Evolutionary conservation across 441 rosid species (phyloP), one percentile per base, ranked within the genome.

Genomic region (Populus hybrid): DNA sequence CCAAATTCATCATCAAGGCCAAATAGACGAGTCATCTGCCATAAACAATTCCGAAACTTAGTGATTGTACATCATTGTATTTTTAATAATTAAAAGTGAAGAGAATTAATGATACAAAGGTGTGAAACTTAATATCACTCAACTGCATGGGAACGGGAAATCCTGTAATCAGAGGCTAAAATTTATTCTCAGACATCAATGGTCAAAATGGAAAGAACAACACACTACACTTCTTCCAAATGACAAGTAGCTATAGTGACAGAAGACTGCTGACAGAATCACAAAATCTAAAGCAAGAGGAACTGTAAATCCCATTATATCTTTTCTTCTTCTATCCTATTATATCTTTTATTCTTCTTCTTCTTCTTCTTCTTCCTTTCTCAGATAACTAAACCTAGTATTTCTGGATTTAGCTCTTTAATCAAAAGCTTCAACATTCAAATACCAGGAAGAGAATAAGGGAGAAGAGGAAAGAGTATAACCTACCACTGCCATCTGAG

Each of bases 1-100:
- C 98, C 98, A 83, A 94, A 93, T 75, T 93, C 97, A 77, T 94
- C 97, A 81, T 86, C 97, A 26, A 92, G 73, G 76, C 99, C 98
- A 76, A 96, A 90, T 50, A 94, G 79, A 70, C 94, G 93, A 59
- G 91, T 93, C 93, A 92, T 89, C 99, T 95, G 89, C 83, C 77
- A 80, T 35, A 29, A 81, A 72, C 63, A 81, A 64, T 26, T 74
- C 73, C 74, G 77, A 40, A 24, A 14, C 73, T 16, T 59, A 53
- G 7, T 10, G 53, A 67, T 23, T 75, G 14, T 45, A 63, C 20
- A 24, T 24, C 28, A 61, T 7, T 38, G 8, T 20, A 73, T 36
- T 12, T 68, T 8, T 42, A 71, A 35, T 53, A 16, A 21, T 20
- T 50, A 5, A 33, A 18, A 56, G 20, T 61, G 26, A 70, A 3